Evolutionary conservation across 2,329 filamentous ascomycete species (phyloP), one percentile per base, ranked within the genome.

Genomic region (Sporothrix globosa): DNA sequence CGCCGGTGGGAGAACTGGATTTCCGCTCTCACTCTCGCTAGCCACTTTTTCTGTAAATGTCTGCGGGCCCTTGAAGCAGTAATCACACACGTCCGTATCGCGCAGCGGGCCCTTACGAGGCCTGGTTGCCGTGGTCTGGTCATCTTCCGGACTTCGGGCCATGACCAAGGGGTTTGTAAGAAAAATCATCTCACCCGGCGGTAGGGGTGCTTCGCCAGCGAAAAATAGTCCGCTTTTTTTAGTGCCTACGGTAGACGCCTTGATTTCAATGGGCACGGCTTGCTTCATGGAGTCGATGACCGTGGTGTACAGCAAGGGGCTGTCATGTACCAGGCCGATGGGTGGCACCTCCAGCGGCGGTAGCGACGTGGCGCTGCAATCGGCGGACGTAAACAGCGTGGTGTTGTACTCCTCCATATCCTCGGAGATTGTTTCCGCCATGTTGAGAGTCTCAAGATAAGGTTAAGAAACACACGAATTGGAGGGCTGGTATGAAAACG

Each of bases 21-120:
- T 39, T 7, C 70, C 69, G 48, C 74, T 69, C 2, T 30, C 67
- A 5, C 72, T 69, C 13, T 73, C 67, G 1, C 68, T 63, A 5
- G 48, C 50, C 46, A 71, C 69, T 14, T 73, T 56, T 2, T 73
- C 70, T 11, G 73, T 54, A 6, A 66, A 60, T 11, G 63, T 67
- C 19, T 69, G 67, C 0, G 60, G 70, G 41, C 75, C 74, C 21
- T 71, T 34, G 61, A 76, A 74, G 69, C 78, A 79, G 67, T 73
- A 74, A 52, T 78, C 75, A 71, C 78, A 79, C 24, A 76, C 65
- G 2, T 70, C 61, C 1, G 53, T 13, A 44, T 73, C 67, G 30
- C 50, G 56, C 19, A 54, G 24, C 30, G 56, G 67, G 19, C 67
- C 41, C 2, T 67, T 30, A 1, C n/a, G 14, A 2, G 53, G 27